Conservation (phyloP, 2,329 filamentous ascomycete species). For the Stagonosporopsis tanaceti region DNA sequence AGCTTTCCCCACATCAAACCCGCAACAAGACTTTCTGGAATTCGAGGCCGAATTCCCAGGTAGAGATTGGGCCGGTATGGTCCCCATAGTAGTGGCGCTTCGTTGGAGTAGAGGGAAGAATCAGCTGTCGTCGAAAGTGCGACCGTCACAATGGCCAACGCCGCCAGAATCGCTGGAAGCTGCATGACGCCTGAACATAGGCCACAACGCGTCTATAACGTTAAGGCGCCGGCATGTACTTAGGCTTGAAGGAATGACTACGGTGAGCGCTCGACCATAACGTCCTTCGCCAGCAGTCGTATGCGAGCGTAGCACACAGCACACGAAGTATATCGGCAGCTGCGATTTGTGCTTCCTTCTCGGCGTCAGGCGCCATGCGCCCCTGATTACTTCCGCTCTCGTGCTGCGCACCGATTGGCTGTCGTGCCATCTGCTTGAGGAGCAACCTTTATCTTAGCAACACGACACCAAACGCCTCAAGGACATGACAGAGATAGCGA, state of each 20-base stretch:
- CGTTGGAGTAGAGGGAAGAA: constrained; percentile 50
- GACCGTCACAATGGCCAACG: constrained; percentile 24
- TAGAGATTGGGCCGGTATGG: constrained; percentile 93
- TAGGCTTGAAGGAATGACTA: constrained; percentile 15
- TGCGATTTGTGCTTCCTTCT: constrained; percentile 1
- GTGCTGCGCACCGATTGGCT: constrained; percentile 13
- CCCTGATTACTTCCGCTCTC: constrained; percentile 18
- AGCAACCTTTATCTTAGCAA: constrained; percentile 8
- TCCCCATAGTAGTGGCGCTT: constrained; percentile 92
- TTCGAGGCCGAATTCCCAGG: constrained; percentile 83
- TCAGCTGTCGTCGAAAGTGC: constrained; percentile 18
- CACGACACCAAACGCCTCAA: constrained; percentile 11
- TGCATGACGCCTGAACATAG: constrained; percentile 22
- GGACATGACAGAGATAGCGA: constrained; percentile 23
- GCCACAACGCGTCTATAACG: constrained; percentile 13
- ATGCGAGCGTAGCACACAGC: constrained; percentile 13
- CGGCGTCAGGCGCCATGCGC: constrained; percentile 12
- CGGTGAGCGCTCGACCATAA: constrained; percentile 11
- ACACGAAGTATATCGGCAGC: constrained; percentile 10
- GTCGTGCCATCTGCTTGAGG: neutral
- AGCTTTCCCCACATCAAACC: constrained; percentile 89
- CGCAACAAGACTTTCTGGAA: constrained; percentile 79
- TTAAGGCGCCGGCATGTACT: constrained; percentile 13
- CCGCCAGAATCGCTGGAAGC: constrained; percentile 30
- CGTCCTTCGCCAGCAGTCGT: neutral